phyloP scores from a whole-genome alignment of 257 asterid species.

The Scutellaria barbata region DNA sequence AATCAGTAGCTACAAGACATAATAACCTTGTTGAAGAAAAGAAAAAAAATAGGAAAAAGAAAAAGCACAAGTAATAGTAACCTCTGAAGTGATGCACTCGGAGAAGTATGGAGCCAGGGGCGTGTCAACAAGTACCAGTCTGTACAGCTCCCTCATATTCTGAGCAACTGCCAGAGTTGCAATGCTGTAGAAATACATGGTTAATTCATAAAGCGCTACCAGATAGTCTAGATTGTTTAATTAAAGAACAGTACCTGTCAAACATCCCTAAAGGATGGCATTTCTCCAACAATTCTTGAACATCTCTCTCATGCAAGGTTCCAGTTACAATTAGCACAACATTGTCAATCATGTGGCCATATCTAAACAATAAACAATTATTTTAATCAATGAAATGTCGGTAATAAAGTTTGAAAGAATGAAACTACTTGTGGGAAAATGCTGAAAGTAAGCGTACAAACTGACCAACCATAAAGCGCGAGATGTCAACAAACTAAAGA shows the following conservation, averaged over 20 bases:
- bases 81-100: slow-evolving; percentile 95
- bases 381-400: background rate
- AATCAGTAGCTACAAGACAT: slow-evolving; percentile 7
- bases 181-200: slow-evolving; percentile 58
- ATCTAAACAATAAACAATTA: slow-evolving; percentile 48
- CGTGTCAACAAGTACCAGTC: slow-evolving; percentile 92
- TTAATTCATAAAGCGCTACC: slow-evolving; percentile 1
- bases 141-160: slow-evolving; percentile 93
- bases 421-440: background rate
- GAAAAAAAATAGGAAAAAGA: background rate
- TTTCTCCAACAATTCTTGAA: slow-evolving; percentile 90
- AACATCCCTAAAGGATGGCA: slow-evolving; percentile 97
- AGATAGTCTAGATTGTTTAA: slow-evolving; percentile 8
- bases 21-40: background rate
- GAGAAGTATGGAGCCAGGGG: slow-evolving; percentile 95
- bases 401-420: background rate
- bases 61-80: slow-evolving; percentile 33
- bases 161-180: slow-evolving; percentile 91
- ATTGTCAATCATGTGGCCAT: slow-evolving; percentile 95
- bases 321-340: slow-evolving; percentile 92
- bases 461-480: background rate
- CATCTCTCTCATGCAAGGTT: slow-evolving; percentile 91
- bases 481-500: background rate
- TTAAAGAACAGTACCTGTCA: slow-evolving; percentile 63
- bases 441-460: background rate